Percentiles rank a stretch among this genome's conserved stretches.
Evolutionary conservation across 345 rosid species (phyloP).

Genomic region (Syzygium aromaticum): DNA sequence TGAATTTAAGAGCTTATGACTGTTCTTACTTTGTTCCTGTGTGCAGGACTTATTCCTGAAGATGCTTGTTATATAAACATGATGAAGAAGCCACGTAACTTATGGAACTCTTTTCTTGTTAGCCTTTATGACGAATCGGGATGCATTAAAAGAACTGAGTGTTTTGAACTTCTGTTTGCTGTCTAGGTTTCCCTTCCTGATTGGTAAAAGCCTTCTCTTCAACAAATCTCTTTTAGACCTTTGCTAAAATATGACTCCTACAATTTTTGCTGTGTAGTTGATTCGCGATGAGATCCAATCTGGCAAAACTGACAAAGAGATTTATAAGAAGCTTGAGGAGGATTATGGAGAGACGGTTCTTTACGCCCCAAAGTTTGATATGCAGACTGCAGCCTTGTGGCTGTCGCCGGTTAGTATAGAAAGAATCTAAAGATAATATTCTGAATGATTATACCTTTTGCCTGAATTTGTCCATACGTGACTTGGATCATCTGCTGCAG

Average conservation of each 20-base stretch:
- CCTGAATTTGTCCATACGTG: not conserved
- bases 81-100: not conserved
- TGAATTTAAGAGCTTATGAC: not conserved
- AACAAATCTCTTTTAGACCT: not conserved
- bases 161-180: not conserved
- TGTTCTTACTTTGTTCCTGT: not conserved
- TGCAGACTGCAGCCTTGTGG: conserved; percentile 93
- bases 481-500: conserved; percentile 11
- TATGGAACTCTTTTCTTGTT: not conserved
- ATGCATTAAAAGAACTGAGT: not conserved
- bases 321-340: conserved; percentile 86
- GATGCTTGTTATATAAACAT: not conserved
- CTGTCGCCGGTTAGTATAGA: conserved; percentile 66
- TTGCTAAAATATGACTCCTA: not conserved
- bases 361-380: conserved; percentile 84
- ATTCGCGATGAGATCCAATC: conserved; percentile 83
- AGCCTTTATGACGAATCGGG: not conserved
- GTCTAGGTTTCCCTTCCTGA: not conserved
- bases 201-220: not conserved
- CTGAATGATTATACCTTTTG: not conserved
- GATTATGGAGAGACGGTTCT: conserved; percentile 96
- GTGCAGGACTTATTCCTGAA: not conserved
- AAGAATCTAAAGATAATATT: not conserved
- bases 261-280: conserved; percentile 34
- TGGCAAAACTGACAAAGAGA: conserved; percentile 87